Conservation (phyloP, 2,329 filamentous ascomycete species). For the Pyrenophora tritici-repentis region DNA sequence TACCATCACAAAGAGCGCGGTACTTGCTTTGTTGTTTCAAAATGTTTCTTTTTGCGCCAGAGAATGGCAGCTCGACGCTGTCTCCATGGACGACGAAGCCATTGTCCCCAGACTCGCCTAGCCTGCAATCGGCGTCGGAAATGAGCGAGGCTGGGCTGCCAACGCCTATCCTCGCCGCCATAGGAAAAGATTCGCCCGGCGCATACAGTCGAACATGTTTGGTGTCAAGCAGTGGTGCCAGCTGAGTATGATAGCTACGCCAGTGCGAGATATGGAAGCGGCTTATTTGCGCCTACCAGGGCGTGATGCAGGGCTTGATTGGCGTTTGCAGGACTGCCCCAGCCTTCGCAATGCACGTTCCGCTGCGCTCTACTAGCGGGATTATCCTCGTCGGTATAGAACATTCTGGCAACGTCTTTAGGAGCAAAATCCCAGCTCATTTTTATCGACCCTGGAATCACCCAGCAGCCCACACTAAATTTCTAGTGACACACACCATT, state of each 20-base stretch:
- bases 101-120: too few relatives aligned
- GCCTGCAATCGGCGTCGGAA: not conserved
- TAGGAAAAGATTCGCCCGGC: not conserved
- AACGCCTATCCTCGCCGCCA: not conserved
- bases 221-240: too few relatives aligned
- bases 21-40: too few relatives aligned
- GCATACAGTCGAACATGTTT: not conserved
- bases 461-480: conserved; percentile 38
- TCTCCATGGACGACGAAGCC: too few relatives aligned
- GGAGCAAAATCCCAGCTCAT: conserved; percentile 25
- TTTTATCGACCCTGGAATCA: conserved; percentile 33
- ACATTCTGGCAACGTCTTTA: conserved; percentile 41
- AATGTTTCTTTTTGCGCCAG: too few relatives aligned
- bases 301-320: too few relatives aligned
- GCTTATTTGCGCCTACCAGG: too few relatives aligned
- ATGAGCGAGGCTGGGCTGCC: not conserved
- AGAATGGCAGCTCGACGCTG: too few relatives aligned
- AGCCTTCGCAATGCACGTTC: conserved; percentile 29
- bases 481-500: conserved; percentile 28
- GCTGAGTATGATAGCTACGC: too few relatives aligned
- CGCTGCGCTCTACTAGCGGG: conserved; percentile 28
- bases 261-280: too few relatives aligned
- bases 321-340: conserved; percentile 11
- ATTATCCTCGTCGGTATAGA: conserved; percentile 29
- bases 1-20: too few relatives aligned